These are phyloP conservation scores for Pythium volutum DNA, from an alignment of 352 stramenopile genomes.

Conservation along the genomic window DNA sequence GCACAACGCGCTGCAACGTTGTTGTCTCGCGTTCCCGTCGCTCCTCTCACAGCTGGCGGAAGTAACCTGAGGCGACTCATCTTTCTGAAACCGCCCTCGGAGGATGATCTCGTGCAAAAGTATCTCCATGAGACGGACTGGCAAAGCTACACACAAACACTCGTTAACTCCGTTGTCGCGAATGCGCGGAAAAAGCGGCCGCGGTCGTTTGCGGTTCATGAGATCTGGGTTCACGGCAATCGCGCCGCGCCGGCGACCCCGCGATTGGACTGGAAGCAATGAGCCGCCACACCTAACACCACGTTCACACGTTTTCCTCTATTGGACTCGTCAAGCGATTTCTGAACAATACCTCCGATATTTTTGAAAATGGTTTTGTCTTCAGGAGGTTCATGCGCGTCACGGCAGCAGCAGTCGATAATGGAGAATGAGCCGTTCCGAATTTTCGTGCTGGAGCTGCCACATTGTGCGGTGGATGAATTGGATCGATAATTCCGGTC, in stretches of 20 bases:
- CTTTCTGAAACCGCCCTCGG: conserved; percentile 16
- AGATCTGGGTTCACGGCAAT: background rate
- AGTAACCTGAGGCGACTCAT: conserved; percentile 11
- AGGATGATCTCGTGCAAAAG: conserved; percentile 15
- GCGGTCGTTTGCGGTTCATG: background rate
- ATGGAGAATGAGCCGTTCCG: conserved; percentile 44
- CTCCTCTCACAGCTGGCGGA: background rate
- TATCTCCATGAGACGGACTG: conserved; percentile 19
- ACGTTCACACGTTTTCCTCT: conserved; percentile 4
- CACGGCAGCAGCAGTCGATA: conserved; percentile 38
- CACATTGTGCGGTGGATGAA: conserved; percentile 71
- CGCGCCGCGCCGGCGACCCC: background rate
- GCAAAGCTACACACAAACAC: conserved; percentile 19
- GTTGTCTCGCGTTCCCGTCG: background rate
- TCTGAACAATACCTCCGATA: conserved; percentile 5
- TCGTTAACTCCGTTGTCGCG: conserved; percentile 17
- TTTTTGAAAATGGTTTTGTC: background rate
- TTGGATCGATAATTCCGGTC: conserved; percentile 55
- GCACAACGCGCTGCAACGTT: background rate
- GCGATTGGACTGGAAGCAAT: conserved; percentile 2
- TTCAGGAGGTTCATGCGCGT: background rate
- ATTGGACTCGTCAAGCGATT: conserved; percentile 6
- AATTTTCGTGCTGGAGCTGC: conserved; percentile 44
- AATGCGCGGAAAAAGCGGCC: conserved; percentile 4
- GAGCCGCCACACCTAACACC: background rate